Base-by-base conservation (phyloP, 2,329 filamentous ascomycete species). In the Ophiostoma australiae region DNA sequence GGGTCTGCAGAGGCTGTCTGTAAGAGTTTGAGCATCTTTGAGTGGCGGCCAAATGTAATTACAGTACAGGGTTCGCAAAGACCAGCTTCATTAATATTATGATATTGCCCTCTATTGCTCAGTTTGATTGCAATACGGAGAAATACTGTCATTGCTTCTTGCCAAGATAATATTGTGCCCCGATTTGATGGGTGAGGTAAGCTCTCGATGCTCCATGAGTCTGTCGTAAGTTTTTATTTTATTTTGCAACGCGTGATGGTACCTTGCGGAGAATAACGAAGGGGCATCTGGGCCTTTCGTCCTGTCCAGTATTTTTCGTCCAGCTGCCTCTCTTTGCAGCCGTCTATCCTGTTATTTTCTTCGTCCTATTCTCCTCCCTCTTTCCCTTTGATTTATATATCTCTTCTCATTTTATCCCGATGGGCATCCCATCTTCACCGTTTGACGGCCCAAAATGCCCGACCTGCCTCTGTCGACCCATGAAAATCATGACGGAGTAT, bases 401-500 rank as follows among this genome's bases (percentile, higher is more conserved):
- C 15, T 41, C 39, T 41, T 41, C 23, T 15, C n/a, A 13, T 31
- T 31, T 58, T 27, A 13, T 58, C 13, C 55, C 15, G 23, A 61
- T 61, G 4, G 55, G 55, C 1, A 31, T 61, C 27, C 15, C 44
- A 48, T 48, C 17, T n/a, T n/a, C 20, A 20, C 44, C 44, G 44
- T 48, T 48, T 4, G 44, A n/a, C n/a, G 20, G 3, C 6, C 20
- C 15, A 44, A 48, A 48, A n/a, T 48, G 44, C 44, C 44, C 44
- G 20, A 3, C 44, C 44, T 48, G 17, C 17, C 44, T 48, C 52
- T 58, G 27, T 58, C 52, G 23, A 58, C 23, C 52, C n/a, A 58
- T 58, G 52, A 58, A 27, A 58, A 27, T 27, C 58, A 63, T 63
- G 27, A 31, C 58, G 58, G 58, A 63, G 27, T 63, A 33, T 63